Evolutionary conservation across 768 basidiomycete genomes (phyloP).

Genomic region (Suillus hirtellus): DNA sequence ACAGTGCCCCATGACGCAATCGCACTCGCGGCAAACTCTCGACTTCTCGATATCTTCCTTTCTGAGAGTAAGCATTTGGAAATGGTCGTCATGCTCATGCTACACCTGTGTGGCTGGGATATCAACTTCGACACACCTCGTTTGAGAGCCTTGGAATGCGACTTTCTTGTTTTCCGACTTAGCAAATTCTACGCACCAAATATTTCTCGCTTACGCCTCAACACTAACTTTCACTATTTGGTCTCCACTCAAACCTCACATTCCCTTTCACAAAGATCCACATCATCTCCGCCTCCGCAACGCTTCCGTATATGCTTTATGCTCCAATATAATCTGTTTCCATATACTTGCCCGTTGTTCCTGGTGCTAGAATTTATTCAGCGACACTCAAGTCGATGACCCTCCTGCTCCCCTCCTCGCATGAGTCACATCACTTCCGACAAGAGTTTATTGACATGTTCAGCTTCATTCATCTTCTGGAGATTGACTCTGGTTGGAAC

Average conservation of each 20-base stretch:
- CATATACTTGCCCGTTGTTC: no score
- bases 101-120: background rate
- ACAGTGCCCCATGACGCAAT: background rate
- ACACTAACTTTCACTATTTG: background rate
- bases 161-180: background rate
- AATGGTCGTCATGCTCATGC: background rate
- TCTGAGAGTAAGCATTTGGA: background rate
- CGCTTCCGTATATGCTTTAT: background rate
- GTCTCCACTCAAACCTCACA: background rate
- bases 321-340: background rate
- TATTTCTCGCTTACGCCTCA: background rate
- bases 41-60: background rate
- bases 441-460: background rate
- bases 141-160: background rate
- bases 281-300: background rate
- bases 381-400: background rate
- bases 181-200: background rate
- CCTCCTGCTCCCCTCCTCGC: background rate
- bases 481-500: background rate
- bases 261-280: background rate
- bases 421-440: background rate
- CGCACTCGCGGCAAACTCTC: background rate
- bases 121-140: background rate
- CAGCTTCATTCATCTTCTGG: background rate
- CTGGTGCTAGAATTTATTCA: background rate